A percentile compares a stretch with the other conserved stretches of the same genome.
phyloP scores from a whole-genome alignment of 257 asterid species.

The Forsythia viridissima region DNA sequence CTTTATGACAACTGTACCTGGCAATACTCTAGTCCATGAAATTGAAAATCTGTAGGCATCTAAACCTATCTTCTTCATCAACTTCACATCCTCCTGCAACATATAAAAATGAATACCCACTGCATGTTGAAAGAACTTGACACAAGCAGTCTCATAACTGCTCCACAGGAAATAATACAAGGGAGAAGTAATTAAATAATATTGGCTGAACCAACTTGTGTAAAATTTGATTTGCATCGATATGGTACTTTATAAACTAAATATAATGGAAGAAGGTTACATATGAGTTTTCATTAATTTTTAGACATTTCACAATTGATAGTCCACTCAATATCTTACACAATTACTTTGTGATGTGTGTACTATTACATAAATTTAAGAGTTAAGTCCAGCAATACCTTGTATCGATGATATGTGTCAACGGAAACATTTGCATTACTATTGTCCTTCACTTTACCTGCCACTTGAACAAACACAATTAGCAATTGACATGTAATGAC shows the following conservation, averaged over 20 bases:
- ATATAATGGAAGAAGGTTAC: neutral
- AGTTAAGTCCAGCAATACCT: slow-evolving; percentile 27
- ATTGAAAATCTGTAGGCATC: slow-evolving; percentile 32
- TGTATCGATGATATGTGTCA: slow-evolving; percentile 31
- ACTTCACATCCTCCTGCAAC: slow-evolving; percentile 30
- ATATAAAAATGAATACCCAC: neutral
- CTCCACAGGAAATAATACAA: neutral
- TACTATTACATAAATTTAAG: neutral
- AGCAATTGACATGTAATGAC: neutral
- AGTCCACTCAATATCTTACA: neutral
- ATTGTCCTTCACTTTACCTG: slow-evolving; percentile 34
- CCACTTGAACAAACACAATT: neutral
- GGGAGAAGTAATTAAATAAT: neutral
- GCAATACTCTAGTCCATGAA: slow-evolving; percentile 32
- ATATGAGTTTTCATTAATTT: neutral
- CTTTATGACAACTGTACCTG: slow-evolving; percentile 16
- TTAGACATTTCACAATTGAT: neutral
- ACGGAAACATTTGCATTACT: slow-evolving; percentile 33
- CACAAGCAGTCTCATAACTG: neutral
- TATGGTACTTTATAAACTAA: neutral
- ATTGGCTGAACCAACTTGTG: neutral
- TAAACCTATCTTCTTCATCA: slow-evolving; percentile 25
- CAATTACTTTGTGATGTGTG: neutral
- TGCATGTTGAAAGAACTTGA: neutral
- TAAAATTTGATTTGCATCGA: neutral